These are phyloP conservation scores for Diaporthe vaccinii DNA, from an alignment of 2,329 filamentous ascomycete genomes.

Conservation along the genomic window DNA sequence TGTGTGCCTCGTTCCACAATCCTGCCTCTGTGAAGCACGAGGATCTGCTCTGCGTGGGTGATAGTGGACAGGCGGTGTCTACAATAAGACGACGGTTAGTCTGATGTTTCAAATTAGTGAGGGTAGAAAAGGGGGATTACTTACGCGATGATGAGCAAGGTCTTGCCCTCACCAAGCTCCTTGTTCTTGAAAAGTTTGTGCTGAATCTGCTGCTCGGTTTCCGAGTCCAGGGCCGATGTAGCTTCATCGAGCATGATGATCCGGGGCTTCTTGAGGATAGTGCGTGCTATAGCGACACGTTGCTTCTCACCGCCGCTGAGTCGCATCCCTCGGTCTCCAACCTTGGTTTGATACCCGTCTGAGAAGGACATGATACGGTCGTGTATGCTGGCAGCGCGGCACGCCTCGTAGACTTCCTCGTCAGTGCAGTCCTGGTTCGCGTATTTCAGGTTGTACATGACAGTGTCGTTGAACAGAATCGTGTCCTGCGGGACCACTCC, in stretches of 20 bases:
- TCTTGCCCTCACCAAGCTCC: slow-evolving; percentile 83
- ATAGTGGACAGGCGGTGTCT: slow-evolving; percentile 88
- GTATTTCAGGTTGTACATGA: slow-evolving; percentile 69
- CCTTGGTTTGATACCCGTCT: slow-evolving; percentile 66
- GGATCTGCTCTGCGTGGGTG: slow-evolving; percentile 86
- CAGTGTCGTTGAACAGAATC: slow-evolving; percentile 70
- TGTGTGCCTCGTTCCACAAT: slow-evolving; percentile 86
- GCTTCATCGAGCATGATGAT: slow-evolving; percentile 80
- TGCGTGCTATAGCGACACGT: slow-evolving; percentile 72
- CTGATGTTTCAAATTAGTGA: background rate
- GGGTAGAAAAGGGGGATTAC: slow-evolving; percentile 48
- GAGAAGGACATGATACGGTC: slow-evolving; percentile 67
- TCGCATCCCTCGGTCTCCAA: slow-evolving; percentile 66
- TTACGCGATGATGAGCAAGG: slow-evolving; percentile 94
- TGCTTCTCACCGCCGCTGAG: slow-evolving; percentile 74
- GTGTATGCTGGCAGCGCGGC: slow-evolving; percentile 67
- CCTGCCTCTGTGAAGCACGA: slow-evolving; percentile 82
- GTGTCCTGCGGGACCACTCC: slow-evolving; percentile 98
- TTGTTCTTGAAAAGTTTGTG: slow-evolving; percentile 74
- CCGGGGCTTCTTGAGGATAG: slow-evolving; percentile 77
- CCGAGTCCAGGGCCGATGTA: slow-evolving; percentile 76
- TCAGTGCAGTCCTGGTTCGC: slow-evolving; percentile 63
- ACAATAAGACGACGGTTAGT: slow-evolving; percentile 44
- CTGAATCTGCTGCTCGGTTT: slow-evolving; percentile 71
- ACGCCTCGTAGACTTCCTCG: slow-evolving; percentile 64